Percentiles rank a stretch among this genome's conserved stretches.
Evolutionary conservation across 257 asterid species (phyloP).

Genomic region (Gardenia jasminoides): DNA sequence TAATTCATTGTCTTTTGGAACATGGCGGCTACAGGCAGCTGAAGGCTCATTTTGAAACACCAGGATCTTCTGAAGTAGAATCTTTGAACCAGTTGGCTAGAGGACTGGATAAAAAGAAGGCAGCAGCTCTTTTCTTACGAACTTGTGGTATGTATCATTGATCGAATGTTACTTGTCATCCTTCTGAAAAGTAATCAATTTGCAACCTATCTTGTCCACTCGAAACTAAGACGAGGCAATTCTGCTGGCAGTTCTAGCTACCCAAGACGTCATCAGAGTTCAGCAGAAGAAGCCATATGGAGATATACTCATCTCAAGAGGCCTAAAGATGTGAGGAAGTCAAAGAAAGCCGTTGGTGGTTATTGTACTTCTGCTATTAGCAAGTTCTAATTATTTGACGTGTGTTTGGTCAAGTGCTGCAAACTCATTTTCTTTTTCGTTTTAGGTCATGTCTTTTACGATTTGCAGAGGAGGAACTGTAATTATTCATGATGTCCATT

Average conservation of each 20-base stretch:
- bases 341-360: neutral
- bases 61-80: conserved; percentile 58
- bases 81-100: conserved; percentile 63
- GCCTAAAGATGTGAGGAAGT: conserved; percentile 61
- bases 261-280: conserved; percentile 55
- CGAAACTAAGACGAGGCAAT: neutral
- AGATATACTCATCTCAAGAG: conserved; percentile 74
- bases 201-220: too few relatives aligned
- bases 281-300: conserved; percentile 69
- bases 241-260: conserved; percentile 67
- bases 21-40: conserved; percentile 60
- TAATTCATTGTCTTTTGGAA: neutral
- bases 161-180: neutral
- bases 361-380: neutral
- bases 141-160: conserved; percentile 58
- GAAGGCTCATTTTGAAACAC: conserved; percentile 85
- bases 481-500: neutral
- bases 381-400: neutral
- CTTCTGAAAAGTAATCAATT: neutral
- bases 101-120: conserved; percentile 72
- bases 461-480: neutral
- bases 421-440: neutral
- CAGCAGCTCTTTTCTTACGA: conserved; percentile 84
- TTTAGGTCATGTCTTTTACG: neutral
- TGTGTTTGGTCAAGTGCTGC: neutral